Percentiles rank a stretch among this genome's conserved stretches.
Evolutionary conservation across 1,284 basidiomycete species (phyloP).

Genomic region (Fomitopsis schrenkii): DNA sequence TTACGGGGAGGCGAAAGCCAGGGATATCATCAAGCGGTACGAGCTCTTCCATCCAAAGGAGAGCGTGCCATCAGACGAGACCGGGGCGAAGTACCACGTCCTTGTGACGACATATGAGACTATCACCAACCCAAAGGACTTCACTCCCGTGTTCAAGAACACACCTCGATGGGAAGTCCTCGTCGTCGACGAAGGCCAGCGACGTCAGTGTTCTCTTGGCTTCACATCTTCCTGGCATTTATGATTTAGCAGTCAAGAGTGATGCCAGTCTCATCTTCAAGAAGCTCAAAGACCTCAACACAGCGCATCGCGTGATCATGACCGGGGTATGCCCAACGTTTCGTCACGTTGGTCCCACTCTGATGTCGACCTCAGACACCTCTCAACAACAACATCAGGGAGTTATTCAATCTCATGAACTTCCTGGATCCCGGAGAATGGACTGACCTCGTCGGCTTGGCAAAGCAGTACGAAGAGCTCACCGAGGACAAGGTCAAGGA

Average conservation of each 20-base stretch:
- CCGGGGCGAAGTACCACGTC: slow-evolving; percentile 74
- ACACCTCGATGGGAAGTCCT: slow-evolving; percentile 90
- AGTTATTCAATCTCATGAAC: slow-evolving; percentile 93
- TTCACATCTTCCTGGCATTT: neutral
- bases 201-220: slow-evolving; percentile 49
- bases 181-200: slow-evolving; percentile 91
- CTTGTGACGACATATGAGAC: slow-evolving; percentile 90
- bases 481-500: slow-evolving; percentile 76
- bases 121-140: slow-evolving; percentile 63
- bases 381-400: slow-evolving; percentile 94
- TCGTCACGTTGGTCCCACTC: neutral
- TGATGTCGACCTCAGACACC: slow-evolving; percentile 61
- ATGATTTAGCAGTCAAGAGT: slow-evolving; percentile 61
- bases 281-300: slow-evolving; percentile 77
- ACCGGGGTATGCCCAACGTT: slow-evolving; percentile 59
- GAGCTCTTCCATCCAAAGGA: slow-evolving; percentile 67
- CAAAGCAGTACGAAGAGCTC: slow-evolving; percentile 70
- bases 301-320: slow-evolving; percentile 84
- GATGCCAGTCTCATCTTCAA: slow-evolving; percentile 80
- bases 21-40: slow-evolving; percentile 78
- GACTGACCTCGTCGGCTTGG: slow-evolving; percentile 68
- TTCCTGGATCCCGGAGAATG: slow-evolving; percentile 82
- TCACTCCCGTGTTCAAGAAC: slow-evolving; percentile 68
- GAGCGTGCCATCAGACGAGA: slow-evolving; percentile 27
- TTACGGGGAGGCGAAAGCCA: slow-evolving; percentile 74